These are phyloP conservation scores for Leccinum fallax DNA, from an alignment of 1,284 basidiomycete species.

Conservation along the genomic window DNA sequence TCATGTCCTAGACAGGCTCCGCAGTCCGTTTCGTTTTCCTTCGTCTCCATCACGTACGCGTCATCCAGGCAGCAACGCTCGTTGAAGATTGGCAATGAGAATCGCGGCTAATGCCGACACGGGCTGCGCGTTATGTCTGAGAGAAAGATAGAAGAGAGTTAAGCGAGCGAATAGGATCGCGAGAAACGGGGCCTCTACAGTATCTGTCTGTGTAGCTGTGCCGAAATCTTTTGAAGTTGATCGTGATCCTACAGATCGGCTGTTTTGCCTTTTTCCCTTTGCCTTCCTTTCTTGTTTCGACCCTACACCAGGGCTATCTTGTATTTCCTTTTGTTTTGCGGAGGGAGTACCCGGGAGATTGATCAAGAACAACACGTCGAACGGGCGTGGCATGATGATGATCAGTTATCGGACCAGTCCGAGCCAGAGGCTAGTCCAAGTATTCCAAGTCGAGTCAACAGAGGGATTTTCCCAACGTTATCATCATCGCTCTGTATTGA, in stretches of 20 bases:
- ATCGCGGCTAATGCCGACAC: neutral
- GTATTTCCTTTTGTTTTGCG: neutral
- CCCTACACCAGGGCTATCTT: neutral
- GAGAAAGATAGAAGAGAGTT: conserved; percentile 7
- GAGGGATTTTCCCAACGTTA: neutral
- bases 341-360: neutral
- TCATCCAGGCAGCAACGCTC: neutral
- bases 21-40: neutral
- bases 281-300: neutral
- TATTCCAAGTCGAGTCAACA: neutral
- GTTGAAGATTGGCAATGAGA: neutral
- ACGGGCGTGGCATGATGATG: neutral
- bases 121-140: neutral
- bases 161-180: conserved; percentile 10
- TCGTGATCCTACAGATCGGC: neutral
- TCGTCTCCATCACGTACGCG: neutral
- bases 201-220: neutral
- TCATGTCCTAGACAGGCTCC: neutral
- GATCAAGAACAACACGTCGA: neutral
- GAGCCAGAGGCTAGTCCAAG: neutral
- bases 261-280: neutral
- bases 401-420: neutral
- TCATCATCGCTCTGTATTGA: neutral
- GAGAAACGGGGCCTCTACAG: neutral
- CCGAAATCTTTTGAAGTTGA: neutral